These are phyloP conservation scores for Populus pruinosa DNA, from an alignment of 345 rosid genomes.

Conservation along the genomic window DNA sequence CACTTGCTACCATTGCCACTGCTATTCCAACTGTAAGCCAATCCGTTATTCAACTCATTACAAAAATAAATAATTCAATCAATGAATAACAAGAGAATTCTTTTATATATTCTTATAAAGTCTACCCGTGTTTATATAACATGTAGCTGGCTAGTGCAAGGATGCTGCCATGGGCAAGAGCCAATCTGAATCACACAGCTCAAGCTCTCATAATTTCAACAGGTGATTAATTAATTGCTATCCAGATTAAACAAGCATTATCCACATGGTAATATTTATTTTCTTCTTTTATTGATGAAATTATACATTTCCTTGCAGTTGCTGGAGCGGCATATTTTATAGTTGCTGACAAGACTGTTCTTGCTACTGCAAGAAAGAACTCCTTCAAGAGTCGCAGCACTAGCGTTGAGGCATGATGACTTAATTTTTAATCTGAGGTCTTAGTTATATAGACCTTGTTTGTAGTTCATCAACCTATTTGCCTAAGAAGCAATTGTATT, in stretches of 20 bases:
- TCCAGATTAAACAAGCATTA: neutral
- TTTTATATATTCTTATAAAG: neutral
- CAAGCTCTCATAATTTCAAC: conserved; percentile 89
- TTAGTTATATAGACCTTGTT: neutral
- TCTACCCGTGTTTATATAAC: neutral
- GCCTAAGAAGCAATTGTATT: neutral
- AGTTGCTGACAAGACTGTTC: conserved; percentile 90
- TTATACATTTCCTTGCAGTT: conserved; percentile 32
- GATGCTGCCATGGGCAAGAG: conserved; percentile 85
- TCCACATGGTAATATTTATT: neutral
- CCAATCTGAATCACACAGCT: conserved; percentile 81
- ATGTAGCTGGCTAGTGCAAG: conserved; percentile 66
- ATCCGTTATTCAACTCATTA: neutral
- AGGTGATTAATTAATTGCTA: conserved; percentile 23
- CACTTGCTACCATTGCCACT: conserved; percentile 54
- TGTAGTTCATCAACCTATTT: neutral
- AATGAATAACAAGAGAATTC: neutral
- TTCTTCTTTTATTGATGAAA: neutral
- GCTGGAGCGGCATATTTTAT: conserved; percentile 91
- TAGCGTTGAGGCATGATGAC: neutral
- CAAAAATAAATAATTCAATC: neutral
- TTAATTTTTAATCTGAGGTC: neutral
- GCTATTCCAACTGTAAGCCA: conserved; percentile 75
- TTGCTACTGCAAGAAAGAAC: conserved; percentile 72
- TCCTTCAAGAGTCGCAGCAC: conserved; percentile 42